A percentile compares a stretch with the other conserved stretches of the same genome.
phyloP scores from a whole-genome alignment of 768 basidiomycete genomes.

The Crassisporium funariophilum region DNA sequence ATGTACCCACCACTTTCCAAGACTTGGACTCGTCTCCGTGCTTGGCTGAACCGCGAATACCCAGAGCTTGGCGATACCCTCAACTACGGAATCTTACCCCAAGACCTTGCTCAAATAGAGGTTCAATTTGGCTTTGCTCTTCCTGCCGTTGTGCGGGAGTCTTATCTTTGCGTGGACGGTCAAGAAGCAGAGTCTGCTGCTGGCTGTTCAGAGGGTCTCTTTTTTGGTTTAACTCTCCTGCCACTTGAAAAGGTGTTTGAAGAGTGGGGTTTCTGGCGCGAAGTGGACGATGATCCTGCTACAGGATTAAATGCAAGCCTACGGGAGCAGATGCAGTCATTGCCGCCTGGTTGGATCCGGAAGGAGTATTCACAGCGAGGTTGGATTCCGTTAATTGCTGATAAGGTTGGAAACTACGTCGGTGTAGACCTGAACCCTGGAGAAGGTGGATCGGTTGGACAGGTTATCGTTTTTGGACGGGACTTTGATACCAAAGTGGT shows the following conservation, averaged over 20 bases:
- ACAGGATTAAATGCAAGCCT: conserved; percentile 81
- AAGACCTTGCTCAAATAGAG: conserved; percentile 81
- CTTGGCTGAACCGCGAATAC: conserved; percentile 85
- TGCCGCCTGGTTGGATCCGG: conserved; percentile 89
- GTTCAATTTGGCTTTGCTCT: conserved; percentile 82
- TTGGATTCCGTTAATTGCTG: conserved; percentile 94
- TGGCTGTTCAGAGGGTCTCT: conserved; percentile 87
- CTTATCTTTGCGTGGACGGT: conserved; percentile 85
- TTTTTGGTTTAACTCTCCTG: conserved; percentile 93
- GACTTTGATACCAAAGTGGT: conserved; percentile 99
- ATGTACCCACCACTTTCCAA: conserved; percentile 77
- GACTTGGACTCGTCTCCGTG: conserved; percentile 83
- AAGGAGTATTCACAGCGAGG: conserved; percentile 90
- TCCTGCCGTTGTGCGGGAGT: conserved; percentile 87
- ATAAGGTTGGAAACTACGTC: conserved; percentile 95
- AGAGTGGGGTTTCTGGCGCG: conserved; percentile 97
- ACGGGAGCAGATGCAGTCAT: conserved; percentile 78
- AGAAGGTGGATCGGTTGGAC: conserved; percentile 74
- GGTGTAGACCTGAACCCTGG: conserved; percentile 93
- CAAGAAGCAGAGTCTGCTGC: conserved; percentile 91
- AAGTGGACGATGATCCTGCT: conserved; percentile 85
- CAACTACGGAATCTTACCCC: conserved; percentile 84
- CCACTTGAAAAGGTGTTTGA: conserved; percentile 91
- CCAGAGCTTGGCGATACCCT: conserved; percentile 95
- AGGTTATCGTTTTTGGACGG: conserved; percentile 98